Percentiles rank a stretch among this genome's conserved stretches.
These are phyloP conservation scores for Paramecium tetraurelia DNA, from an alignment of 73 alveolate genomes.

Conservation along the genomic window DNA sequence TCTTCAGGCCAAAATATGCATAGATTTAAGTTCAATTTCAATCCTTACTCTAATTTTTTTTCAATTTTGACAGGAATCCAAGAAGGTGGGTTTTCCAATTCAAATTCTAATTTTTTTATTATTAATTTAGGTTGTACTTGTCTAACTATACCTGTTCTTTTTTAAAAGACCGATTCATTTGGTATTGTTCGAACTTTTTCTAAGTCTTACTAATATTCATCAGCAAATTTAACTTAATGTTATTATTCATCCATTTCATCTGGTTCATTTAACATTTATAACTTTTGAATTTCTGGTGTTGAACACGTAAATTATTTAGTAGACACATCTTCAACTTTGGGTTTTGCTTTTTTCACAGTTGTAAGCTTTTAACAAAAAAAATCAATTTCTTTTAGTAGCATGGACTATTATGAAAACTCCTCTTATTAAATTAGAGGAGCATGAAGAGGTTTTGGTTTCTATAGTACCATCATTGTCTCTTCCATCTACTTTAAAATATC, in stretches of 20 bases:
- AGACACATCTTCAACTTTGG: background rate
- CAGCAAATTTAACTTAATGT: background rate
- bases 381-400: constrained; percentile 16
- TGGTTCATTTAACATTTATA: background rate
- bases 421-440: background rate
- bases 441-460: background rate
- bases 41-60: background rate
- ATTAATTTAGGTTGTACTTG: background rate
- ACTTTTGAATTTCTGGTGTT: background rate
- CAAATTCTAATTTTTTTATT: constrained; percentile 11
- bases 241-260: background rate
- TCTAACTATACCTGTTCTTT: background rate
- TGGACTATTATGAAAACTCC: background rate
- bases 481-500: background rate
- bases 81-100: background rate
- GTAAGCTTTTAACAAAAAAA: constrained; percentile 30
- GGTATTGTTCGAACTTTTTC: background rate
- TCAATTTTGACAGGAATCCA: constrained; percentile 28
- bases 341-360: background rate
- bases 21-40: background rate
- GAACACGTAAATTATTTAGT: constrained; percentile 18
- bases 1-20: constrained; percentile 45
- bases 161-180: background rate
- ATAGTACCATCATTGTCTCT: background rate
- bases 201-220: background rate